phyloP scores from a whole-genome alignment of 116 monocot genomes.

The Thalassia testudinum region DNA sequence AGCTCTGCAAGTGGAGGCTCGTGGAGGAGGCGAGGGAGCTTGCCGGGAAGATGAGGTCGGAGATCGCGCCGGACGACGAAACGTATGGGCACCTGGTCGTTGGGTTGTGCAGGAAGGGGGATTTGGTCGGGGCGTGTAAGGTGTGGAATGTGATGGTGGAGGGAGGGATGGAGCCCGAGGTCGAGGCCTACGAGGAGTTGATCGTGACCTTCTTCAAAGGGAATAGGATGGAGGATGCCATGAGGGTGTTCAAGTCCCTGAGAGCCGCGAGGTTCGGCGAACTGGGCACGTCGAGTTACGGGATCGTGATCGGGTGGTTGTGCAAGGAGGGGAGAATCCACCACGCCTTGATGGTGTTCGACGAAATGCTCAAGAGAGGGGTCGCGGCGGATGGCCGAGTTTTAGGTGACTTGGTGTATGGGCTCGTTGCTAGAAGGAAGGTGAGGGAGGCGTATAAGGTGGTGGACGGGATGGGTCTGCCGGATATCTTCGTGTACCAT shows the following conservation, averaged over 20 bases:
- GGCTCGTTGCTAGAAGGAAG: slow-evolving; percentile 32
- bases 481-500: slow-evolving; percentile 44
- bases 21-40: slow-evolving; percentile 32
- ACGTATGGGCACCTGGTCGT: slow-evolving; percentile 41
- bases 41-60: slow-evolving; percentile 15
- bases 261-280: slow-evolving; percentile 7
- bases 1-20: slow-evolving; percentile 24
- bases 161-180: slow-evolving; percentile 31
- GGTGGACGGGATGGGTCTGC: slow-evolving; percentile 8
- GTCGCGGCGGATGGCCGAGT: slow-evolving; percentile 16
- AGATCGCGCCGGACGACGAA: slow-evolving; percentile 17
- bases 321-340: slow-evolving; percentile 37
- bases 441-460: slow-evolving; percentile 45
- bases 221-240: slow-evolving; percentile 46
- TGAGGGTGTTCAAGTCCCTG: slow-evolving; percentile 36
- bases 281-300: slow-evolving; percentile 18
- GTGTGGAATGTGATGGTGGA: slow-evolving; percentile 54
- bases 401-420: slow-evolving; percentile 39
- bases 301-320: slow-evolving; percentile 35
- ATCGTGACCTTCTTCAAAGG: slow-evolving; percentile 48
- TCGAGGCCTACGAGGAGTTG: slow-evolving; percentile 43
- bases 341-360: slow-evolving; percentile 34
- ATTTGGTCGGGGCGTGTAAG: slow-evolving; percentile 37
- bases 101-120: slow-evolving; percentile 48
- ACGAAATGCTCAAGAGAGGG: slow-evolving; percentile 80